Base-by-base conservation (phyloP, 768 basidiomycete genomes). In the Thelephora aurantiotincta region DNA sequence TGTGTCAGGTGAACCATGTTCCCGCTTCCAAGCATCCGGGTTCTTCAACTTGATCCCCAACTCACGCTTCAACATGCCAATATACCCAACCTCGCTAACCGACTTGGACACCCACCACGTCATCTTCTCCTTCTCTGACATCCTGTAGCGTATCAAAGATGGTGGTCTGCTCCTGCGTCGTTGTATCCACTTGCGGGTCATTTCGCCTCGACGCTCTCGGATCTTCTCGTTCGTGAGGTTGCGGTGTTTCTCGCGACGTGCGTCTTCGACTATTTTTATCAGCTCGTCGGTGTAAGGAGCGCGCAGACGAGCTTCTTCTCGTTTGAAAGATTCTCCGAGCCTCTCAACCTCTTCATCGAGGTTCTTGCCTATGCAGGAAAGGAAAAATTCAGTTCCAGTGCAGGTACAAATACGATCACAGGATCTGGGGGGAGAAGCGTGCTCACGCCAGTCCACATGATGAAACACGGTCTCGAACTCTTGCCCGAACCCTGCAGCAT, bases 31-130 rank as follows among this genome's bases (percentile, higher is more conserved):
- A 35, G 51, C 50, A 14, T 64, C 57, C 1, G 56, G 52, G 36
- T 65, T 56, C 35, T 56, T 58, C 52, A 81, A 52, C 58, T 68
- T 75, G 46, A 68, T 70, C 2, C 82, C 78, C 50, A 74, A 58
- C 49, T 56, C 62, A 49, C 63, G 63, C 65, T 88, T 90, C 44
- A 80, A 67, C 56, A 62, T 55, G n/a, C 74, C 85, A 2, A 78
- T 71, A 59, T 85, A 88, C 12, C 87, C 87, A 0, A 73, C 82
- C 59, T 80, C 77, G 47, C 79, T 72, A 2, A 74, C 67, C 34
- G 75, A 61, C 33, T 68, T 58, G 45, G 69, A 66, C 4, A 81
- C 61, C 51, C 61, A 64, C 51, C 86, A 82, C 59, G 67, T 57
- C 45, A 58, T 61, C 49, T 66, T 68, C 49, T 72, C 61, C 52